Evolutionary conservation across 805 yeast species (phyloP).

Genomic region (Lipomyces kockii): DNA sequence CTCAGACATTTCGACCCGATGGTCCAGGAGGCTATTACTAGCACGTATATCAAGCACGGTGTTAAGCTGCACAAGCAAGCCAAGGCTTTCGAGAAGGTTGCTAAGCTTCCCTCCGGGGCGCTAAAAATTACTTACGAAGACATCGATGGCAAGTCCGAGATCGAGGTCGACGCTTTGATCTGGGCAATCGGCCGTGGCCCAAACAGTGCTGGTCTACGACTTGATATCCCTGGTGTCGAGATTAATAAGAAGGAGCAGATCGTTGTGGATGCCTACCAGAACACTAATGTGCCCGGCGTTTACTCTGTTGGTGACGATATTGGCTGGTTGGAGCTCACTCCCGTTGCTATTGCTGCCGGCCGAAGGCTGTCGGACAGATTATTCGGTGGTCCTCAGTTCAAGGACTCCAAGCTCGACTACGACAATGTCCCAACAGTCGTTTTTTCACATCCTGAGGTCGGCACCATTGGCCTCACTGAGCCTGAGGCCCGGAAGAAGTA

Average conservation of each 20-base stretch:
- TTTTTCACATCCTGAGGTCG: conserved; percentile 98
- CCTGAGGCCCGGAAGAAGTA: conserved; percentile 74
- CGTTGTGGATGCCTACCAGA: conserved; percentile 85
- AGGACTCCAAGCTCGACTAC: conserved; percentile 81
- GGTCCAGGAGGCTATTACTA: conserved; percentile 79
- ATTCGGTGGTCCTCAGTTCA: conserved; percentile 77
- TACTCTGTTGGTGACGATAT: conserved; percentile 93
- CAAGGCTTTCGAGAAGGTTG: conserved; percentile 53
- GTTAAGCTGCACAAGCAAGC: conserved; percentile 75
- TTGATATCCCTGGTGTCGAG: conserved; percentile 76
- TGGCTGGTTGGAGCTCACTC: conserved; percentile 88
- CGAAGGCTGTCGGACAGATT: conserved; percentile 89
- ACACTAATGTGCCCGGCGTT: conserved; percentile 70
- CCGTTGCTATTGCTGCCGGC: conserved; percentile 98
- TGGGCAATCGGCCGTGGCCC: conserved; percentile 97
- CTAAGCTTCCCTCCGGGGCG: conserved; percentile 51
- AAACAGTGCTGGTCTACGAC: conserved; percentile 65
- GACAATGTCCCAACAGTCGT: conserved; percentile 89
- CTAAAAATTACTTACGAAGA: conserved; percentile 54
- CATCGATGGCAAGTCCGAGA: conserved; percentile 47
- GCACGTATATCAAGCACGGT: conserved; percentile 79
- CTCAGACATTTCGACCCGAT: conserved; percentile 84
- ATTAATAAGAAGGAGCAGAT: conserved; percentile 63
- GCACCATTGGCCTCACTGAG: conserved; percentile 87
- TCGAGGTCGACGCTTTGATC: conserved; percentile 78